Evolutionary conservation across 768 basidiomycete genomes (phyloP), one percentile per base, ranked within the genome.

Genomic region (Gloeopeniophorella convolvens): DNA sequence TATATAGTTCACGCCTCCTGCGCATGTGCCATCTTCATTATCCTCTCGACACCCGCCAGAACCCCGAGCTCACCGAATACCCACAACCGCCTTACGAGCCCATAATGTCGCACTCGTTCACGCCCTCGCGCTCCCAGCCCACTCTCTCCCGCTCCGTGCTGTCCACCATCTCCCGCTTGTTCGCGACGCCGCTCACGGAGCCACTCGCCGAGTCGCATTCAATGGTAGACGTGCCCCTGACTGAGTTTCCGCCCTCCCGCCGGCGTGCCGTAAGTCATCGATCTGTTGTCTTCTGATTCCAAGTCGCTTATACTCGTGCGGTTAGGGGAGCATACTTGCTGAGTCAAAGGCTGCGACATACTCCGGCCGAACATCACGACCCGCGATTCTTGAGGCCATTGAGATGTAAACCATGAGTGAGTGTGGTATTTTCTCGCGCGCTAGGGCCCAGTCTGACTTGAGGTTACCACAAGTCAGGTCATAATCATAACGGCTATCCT

Each of bases 121-220:
- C 36, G 0, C 36, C 45, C 2, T 39, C 45, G 10, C 35, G 20
- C 18, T 47, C 45, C 8, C 35, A 37, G 20, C 35, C 45, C 13
- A 23, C 45, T 5, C 34, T 47, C 8, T 47, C 45, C 28, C 45
- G 27, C 5, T 30, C 45, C 3, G 45, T 47, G 8, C 3, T 47
- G 36, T 37, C 45, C 13, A 47, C 45, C 27, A 47, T 47, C 9
- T 47, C 35, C 15, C 45, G 45, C 4, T n/a, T 47, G 27, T 47
- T 47, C 27, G 45, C 45, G 11, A 47, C 45, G 4, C 45, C 45
- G 16, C 36, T 47, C 35, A 36, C 45, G 8, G 45, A 47, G 9
- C 16, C 18, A n/a, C 27, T 47, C 13, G 31, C 20, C 36, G 45
- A 23, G 45, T 47, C 45, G 30, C 35, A 28, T 9, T 31, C 45